Percentiles rank a stretch among this genome's conserved stretches.
Conservation (phyloP, 2,329 filamentous ascomycete species). For the Trichophyton benhamiae region DNA sequence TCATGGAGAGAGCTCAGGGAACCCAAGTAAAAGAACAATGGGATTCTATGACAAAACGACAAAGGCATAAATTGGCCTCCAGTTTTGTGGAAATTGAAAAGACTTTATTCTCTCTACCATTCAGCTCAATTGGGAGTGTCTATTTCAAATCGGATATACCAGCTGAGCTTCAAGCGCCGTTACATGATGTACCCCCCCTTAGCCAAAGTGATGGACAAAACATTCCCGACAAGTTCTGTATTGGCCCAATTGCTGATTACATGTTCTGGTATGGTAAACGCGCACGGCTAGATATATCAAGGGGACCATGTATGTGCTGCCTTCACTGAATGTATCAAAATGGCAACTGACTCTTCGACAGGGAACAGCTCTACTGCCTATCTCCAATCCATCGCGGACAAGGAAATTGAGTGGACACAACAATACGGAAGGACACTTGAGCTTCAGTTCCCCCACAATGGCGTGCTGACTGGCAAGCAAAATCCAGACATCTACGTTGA, state of each 20-base stretch:
- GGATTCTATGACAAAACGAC: constrained; percentile 14
- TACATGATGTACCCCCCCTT: constrained; percentile 10
- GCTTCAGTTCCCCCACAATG: constrained; percentile 9
- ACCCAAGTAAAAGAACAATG: constrained; percentile 22
- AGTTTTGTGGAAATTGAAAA: constrained; percentile 13
- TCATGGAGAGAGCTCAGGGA: constrained; percentile 28
- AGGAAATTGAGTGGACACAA: constrained; percentile 9
- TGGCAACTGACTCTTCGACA: background rate
- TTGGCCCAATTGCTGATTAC: constrained; percentile 12
- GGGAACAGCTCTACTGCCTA: constrained; percentile 8
- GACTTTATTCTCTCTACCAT: constrained; percentile 7
- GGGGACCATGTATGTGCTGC: constrained; percentile 9
- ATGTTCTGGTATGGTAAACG: constrained; percentile 13
- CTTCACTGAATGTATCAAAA: background rate
- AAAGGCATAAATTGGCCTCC: constrained; percentile 12
- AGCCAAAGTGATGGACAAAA: constrained; percentile 11
- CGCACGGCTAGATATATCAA: constrained; percentile 8
- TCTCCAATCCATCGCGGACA: constrained; percentile 7
- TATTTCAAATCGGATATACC: constrained; percentile 10
- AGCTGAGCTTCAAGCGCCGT: constrained; percentile 12
- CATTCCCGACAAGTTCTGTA: constrained; percentile 10
- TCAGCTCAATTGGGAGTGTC: constrained; percentile 8
- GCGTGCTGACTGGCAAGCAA: constrained; percentile 7
- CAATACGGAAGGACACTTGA: constrained; percentile 9
- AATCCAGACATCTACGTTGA: constrained; percentile 5